These are phyloP conservation scores for Podaxis sp. DNA, from an alignment of 768 basidiomycete species.

Conservation along the genomic window DNA sequence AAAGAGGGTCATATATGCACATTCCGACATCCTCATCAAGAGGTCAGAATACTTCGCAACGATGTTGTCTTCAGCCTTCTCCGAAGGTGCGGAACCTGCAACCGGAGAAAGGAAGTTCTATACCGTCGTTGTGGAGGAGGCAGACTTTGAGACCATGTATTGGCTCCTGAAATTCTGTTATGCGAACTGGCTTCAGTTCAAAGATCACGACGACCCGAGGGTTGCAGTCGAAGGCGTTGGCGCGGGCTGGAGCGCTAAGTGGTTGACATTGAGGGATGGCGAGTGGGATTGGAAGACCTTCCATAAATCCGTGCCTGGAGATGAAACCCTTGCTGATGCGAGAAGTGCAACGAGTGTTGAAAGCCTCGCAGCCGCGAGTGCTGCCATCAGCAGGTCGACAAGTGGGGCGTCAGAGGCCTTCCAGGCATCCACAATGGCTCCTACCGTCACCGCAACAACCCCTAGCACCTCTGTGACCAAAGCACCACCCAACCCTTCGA, in stretches of 20 bases:
- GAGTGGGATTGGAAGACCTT: constrained; percentile 76
- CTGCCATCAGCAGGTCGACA: constrained; percentile 24
- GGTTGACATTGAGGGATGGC: constrained; percentile 40
- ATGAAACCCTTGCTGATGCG: constrained; percentile 33
- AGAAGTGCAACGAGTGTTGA: constrained; percentile 52
- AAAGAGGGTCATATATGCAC: constrained; percentile 73
- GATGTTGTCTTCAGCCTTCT: constrained; percentile 67
- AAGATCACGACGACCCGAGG: constrained; percentile 64
- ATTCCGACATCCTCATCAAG: constrained; percentile 68
- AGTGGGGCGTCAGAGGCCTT: constrained; percentile 26
- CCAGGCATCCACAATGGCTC: constrained; percentile 18
- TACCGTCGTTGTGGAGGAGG: constrained; percentile 72
- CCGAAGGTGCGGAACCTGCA: constrained; percentile 42
- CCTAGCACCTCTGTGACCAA: constrained; percentile 12
- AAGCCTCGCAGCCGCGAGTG: constrained; percentile 27
- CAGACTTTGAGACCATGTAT: constrained; percentile 73
- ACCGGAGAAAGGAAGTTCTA: constrained; percentile 53
- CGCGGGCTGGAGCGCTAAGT: constrained; percentile 61
- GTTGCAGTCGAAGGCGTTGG: constrained; percentile 63
- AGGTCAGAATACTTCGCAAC: constrained; percentile 80
- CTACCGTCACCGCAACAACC: constrained; percentile 21
- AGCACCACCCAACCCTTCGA: constrained; percentile 2
- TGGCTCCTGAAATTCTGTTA: constrained; percentile 79
- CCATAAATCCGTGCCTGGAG: constrained; percentile 29
- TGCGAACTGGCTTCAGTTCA: constrained; percentile 70